These are phyloP conservation scores for Beta vulgaris DNA, from an alignment of 148 eudicot genomes.

Conservation along the genomic window DNA sequence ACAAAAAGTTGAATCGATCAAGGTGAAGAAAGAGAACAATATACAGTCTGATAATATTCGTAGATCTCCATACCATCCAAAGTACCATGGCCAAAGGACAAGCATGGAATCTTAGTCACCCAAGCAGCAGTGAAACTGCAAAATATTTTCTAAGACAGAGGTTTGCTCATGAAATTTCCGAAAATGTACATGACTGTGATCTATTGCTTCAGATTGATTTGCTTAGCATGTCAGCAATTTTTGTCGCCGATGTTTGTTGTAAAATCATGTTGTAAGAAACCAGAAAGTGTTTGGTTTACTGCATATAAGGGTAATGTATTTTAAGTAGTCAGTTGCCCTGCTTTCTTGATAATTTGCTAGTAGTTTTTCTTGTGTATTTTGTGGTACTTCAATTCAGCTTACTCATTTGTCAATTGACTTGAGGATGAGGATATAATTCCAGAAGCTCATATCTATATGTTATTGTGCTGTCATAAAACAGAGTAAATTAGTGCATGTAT, in stretches of 20 bases:
- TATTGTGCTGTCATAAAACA: too few relatives aligned
- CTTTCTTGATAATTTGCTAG: not conserved
- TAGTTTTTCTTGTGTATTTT: not conserved
- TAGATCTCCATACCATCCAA: slow-evolving; percentile 17
- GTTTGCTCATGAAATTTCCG: not conserved
- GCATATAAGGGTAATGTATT: not conserved
- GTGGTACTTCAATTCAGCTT: not conserved
- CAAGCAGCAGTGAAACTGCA: not conserved
- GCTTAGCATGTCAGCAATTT: not conserved
- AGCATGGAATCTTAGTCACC: not conserved
- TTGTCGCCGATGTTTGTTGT: slow-evolving; percentile 1
- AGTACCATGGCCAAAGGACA: not conserved
- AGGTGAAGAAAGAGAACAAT: slow-evolving; percentile 15
- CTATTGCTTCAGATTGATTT: not conserved
- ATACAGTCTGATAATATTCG: not conserved
- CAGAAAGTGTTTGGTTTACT: not conserved
- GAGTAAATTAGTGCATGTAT: not conserved
- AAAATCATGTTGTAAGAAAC: slow-evolving; percentile 7
- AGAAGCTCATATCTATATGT: too few relatives aligned
- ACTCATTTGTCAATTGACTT: not conserved
- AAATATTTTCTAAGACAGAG: not conserved
- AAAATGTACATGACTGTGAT: not conserved
- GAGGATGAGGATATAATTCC: too few relatives aligned
- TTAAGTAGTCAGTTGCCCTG: not conserved
- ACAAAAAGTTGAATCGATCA: slow-evolving; percentile 20